Evolutionary conservation across 768 basidiomycete genomes (phyloP), one percentile per base, ranked within the genome.

Genomic region (Tylopilus vinaceipallidus): DNA sequence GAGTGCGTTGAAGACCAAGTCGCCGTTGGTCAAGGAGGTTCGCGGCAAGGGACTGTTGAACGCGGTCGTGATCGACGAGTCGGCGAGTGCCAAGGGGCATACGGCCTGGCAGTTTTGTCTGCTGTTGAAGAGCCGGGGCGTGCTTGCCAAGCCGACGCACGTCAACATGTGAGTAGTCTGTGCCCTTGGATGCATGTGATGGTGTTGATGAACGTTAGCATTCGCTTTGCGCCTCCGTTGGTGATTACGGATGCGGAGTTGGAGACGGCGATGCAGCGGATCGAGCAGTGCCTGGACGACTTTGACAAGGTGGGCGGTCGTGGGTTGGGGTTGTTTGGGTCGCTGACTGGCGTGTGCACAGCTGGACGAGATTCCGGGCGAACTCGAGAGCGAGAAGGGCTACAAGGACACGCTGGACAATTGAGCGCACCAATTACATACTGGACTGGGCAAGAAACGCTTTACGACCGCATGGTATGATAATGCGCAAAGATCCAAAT

Each of bases 61-160:
- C 64, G 95, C 95, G 8, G 77, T 99, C 23, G 89, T 98, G 20
- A 91, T 98, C 47, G 86, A 98, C 62, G 92, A 98, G 74, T 68
- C 71, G 52, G 80, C 80, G 73, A 91, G 88, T 59, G 68, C 54
- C 40, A 88, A 81, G 69, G 86, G 89, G 14, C 74, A 92, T 43
- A 86, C 89, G 1, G 97, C 95, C 5, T 99, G 95, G 97, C 91
- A 98, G 67, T 76, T 98, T 45, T 98, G 97, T 70, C 64, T 98
- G 64, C 68, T 98, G 61, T 70, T 98, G 67, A 95, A 95, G 84
- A 86, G 84, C 58, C 80, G 90, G 39, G 93, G 94, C 4, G 80
- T 98, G 47, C 73, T 99, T 55, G 95, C 95, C 24, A 98, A 99
- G 76, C 95, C 97, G 12, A 98, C 95, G 0, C 94, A 97, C 62